phyloP scores from a whole-genome alignment of 352 stramenopile genomes.

The Phytophthora macrochlamydospora region DNA sequence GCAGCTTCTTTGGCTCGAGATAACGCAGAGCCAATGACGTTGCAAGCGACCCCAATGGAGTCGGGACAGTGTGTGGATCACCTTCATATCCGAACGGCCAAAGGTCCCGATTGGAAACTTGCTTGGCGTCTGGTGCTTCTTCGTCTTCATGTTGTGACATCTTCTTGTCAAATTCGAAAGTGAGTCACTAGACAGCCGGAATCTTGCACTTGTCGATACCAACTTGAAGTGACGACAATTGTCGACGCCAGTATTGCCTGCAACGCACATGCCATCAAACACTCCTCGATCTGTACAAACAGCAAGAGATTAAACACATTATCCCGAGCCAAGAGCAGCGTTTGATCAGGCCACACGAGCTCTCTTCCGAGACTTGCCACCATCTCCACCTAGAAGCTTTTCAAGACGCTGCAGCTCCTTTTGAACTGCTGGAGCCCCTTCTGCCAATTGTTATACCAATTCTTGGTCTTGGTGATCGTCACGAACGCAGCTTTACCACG shows the following conservation, averaged over 20 bases:
- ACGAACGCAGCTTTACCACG: slow-evolving; percentile 5
- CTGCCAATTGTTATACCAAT: slow-evolving; percentile 1
- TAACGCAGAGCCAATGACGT: slow-evolving; percentile 8
- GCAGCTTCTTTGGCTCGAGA: not conserved
- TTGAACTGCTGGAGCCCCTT: slow-evolving; percentile 6
- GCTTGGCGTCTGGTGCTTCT: not conserved
- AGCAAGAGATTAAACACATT: too few relatives aligned
- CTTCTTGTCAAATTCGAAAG: too few relatives aligned
- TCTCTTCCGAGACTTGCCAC: not conserved
- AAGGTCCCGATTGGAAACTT: not conserved
- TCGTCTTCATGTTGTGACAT: too few relatives aligned
- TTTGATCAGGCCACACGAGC: not conserved
- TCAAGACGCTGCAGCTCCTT: slow-evolving; percentile 5
- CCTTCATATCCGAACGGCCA: not conserved
- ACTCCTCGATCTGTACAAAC: too few relatives aligned
- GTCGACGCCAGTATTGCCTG: too few relatives aligned
- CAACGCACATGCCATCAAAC: too few relatives aligned
- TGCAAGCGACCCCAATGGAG: not conserved
- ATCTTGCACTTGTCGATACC: too few relatives aligned
- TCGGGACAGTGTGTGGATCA: not conserved
- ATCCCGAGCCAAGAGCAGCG: too few relatives aligned
- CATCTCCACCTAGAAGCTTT: not conserved
- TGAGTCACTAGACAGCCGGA: too few relatives aligned
- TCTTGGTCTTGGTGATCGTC: slow-evolving; percentile 13
- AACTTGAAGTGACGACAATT: too few relatives aligned